These are phyloP conservation scores for Carpediemonas membranifera DNA, from an alignment of 78 protist species.

Conservation along the genomic window DNA sequence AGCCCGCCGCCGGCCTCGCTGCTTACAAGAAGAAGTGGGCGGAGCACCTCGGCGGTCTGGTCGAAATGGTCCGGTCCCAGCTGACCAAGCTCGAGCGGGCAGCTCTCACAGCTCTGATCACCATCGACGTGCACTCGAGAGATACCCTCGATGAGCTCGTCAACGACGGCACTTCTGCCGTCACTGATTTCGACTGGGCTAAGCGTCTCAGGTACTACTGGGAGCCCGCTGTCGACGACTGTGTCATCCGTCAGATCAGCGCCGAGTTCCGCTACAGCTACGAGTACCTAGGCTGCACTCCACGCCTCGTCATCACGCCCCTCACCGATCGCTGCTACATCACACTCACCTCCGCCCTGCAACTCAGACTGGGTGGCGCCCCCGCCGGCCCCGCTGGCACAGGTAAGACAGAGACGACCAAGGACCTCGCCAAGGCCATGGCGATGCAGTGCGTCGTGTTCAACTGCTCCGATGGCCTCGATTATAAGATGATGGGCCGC, in stretches of 20 bases:
- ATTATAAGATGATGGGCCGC: constrained; percentile 59
- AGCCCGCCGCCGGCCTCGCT: too few relatives aligned
- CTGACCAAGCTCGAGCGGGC: constrained; percentile 25
- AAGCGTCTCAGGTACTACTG: constrained; percentile 41
- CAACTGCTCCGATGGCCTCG: constrained; percentile 63
- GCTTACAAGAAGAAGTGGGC: too few relatives aligned
- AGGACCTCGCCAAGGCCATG: too few relatives aligned
- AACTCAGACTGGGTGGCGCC: too few relatives aligned
- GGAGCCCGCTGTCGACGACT: not conserved
- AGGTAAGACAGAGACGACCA: too few relatives aligned
- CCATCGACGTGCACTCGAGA: constrained; percentile 67
- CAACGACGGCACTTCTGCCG: not conserved
- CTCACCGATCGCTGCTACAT: constrained; percentile 70
- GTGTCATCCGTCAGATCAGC: not conserved
- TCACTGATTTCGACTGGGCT: constrained; percentile 61
- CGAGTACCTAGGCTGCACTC: constrained; percentile 64
- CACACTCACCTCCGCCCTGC: constrained; percentile 61
- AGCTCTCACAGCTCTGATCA: constrained; percentile 51
- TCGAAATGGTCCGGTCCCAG: not conserved
- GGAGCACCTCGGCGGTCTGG: constrained; percentile 19
- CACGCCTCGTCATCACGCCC: constrained; percentile 70
- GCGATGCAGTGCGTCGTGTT: too few relatives aligned
- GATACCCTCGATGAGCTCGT: constrained; percentile 50
- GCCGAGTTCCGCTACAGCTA: constrained; percentile 41
- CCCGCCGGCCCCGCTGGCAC: too few relatives aligned